Evolutionary conservation across 306 rosid genomes (phyloP).

Genomic region (Hylodesmum podocarpum): DNA sequence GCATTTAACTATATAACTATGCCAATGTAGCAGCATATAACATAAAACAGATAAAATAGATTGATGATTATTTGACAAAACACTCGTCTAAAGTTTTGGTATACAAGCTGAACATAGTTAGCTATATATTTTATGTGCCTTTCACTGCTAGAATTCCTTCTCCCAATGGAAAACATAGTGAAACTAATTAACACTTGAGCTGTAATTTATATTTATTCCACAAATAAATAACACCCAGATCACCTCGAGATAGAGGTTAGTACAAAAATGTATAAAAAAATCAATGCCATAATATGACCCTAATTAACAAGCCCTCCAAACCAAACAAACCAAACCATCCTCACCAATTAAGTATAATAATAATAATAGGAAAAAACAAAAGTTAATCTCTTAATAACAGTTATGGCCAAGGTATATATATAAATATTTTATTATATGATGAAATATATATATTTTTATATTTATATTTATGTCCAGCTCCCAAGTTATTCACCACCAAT

Average conservation of each 20-base stretch:
- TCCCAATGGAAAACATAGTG: not conserved
- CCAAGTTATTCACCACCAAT: constrained; percentile 65
- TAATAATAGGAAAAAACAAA: constrained; percentile 26
- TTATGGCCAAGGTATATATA: constrained; percentile 29
- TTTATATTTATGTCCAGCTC: constrained; percentile 28
- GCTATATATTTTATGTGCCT: not conserved
- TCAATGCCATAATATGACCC: constrained; percentile 45
- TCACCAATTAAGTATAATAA: constrained; percentile 37
- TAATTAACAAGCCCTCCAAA: constrained; percentile 52
- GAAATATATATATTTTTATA: constrained; percentile 6
- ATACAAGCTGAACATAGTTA: not conserved
- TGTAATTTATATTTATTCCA: constrained; percentile 38
- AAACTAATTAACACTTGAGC: constrained; percentile 28
- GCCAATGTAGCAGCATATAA: too few relatives aligned
- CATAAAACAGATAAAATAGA: too few relatives aligned
- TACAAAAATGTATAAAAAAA: constrained; percentile 49
- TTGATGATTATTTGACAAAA: not conserved
- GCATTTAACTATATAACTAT: too few relatives aligned
- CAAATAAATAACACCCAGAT: constrained; percentile 48
- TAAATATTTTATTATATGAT: constrained; percentile 28
- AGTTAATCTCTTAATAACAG: constrained; percentile 36
- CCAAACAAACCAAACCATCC: constrained; percentile 48
- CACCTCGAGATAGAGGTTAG: constrained; percentile 49
- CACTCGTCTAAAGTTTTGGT: not conserved
- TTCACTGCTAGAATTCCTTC: constrained; percentile 8